These are phyloP conservation scores for Ascochyta lentis DNA, from an alignment of 2,329 filamentous ascomycete genomes.

Conservation along the genomic window DNA sequence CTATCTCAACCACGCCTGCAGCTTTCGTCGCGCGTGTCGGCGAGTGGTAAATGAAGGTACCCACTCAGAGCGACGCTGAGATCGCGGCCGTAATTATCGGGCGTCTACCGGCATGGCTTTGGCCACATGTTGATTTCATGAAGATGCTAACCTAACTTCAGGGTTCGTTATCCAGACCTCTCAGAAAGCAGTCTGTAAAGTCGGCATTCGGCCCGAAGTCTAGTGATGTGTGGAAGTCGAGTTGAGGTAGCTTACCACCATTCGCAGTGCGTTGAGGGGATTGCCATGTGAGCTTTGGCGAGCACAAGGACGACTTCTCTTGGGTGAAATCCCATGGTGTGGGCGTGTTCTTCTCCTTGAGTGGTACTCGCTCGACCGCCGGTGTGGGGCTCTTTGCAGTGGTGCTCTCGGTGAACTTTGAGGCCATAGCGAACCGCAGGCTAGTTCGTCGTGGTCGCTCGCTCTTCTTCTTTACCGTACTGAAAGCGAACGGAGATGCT, in stretches of 20 bases:
- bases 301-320: slow-evolving; percentile 28
- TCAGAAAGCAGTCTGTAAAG: slow-evolving; percentile 39
- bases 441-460: slow-evolving; percentile 25
- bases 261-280: slow-evolving; percentile 5
- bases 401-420: slow-evolving; percentile 18
- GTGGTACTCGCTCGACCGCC: slow-evolving; percentile 30
- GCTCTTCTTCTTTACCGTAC: slow-evolving; percentile 51
- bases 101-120: neutral
- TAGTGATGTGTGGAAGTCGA: slow-evolving; percentile 33
- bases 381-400: slow-evolving; percentile 31
- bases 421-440: slow-evolving; percentile 32
- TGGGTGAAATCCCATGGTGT: slow-evolving; percentile 22
- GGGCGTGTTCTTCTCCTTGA: slow-evolving; percentile 36
- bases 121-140: neutral
- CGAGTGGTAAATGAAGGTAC: neutral
- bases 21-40: slow-evolving; percentile 13
- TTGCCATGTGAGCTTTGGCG: slow-evolving; percentile 1
- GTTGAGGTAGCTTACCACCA: slow-evolving; percentile 26
- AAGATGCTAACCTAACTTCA: slow-evolving; percentile 4
- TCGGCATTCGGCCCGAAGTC: slow-evolving; percentile 31
- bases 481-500: slow-evolving; percentile 50
- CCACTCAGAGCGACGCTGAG: slow-evolving; percentile 1
- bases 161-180: slow-evolving; percentile 26
- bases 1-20: slow-evolving; percentile 22
- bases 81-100: neutral